Base-by-base conservation (phyloP, 2,329 filamentous ascomycete species). In the Sporothrix pallida region DNA sequence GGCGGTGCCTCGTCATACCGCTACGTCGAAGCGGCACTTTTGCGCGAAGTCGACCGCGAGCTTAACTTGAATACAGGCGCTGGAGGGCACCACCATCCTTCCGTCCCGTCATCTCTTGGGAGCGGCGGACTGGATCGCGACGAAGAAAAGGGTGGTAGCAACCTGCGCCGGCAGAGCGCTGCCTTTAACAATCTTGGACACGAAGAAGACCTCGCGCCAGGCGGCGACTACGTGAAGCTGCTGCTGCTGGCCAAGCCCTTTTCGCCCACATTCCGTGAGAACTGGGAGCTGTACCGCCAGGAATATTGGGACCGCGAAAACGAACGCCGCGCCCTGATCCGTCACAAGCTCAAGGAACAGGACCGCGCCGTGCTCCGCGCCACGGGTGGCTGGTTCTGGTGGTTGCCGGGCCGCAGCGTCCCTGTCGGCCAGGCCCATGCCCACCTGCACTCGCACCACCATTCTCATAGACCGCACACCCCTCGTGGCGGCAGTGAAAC, bases 271-370 rank as follows among this genome's bases (percentile, higher is more conserved):
- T 99, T 99, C 79, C 89, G 96, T 23, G 95, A 98, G 81, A 97
- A 97, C 77, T 99, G 96, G 96, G 96, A 99, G 80, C 87, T 95
- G 17, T 99, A 97, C 82, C 89, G 96, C 71, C 91, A 92, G 48
- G 95, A 98, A 75, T 99, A 98, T 83, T 99, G 96, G 96, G 95
- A 98, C 78, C 91, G 91, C 75, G 96, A 99, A 81, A 99, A 99
- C 80, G 94, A 97, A 81, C 91, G 95, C 1, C 90, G 96, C 13
- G 88, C 91, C 2, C 84, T 92, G 73, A 84, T 98, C 31, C 88
- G 93, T 58, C 80, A 87, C 60, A 92, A 92, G 79, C 84, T 97
- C 69, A 88, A 90, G 75, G 87, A 90, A 70, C 87, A 89, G 46
- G 91, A 95, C 78, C 86, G 87, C 20, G 89, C 91, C 75, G 83